Conservation (phyloP, 106 monocot genomes). For the Apostasia shenzhenica region DNA sequence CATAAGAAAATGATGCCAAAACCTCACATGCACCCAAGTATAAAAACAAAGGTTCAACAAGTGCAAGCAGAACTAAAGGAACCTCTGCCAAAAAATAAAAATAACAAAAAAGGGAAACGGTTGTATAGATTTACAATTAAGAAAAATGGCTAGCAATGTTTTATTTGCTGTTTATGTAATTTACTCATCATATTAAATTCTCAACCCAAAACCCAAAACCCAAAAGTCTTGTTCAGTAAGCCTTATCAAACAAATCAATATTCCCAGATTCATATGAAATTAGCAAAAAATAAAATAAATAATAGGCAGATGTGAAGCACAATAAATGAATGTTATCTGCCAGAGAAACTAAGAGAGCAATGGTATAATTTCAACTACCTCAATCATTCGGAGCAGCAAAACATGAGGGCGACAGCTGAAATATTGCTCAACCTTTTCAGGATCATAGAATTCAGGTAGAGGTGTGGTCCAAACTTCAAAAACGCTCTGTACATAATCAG, state of each 20-base stretch:
- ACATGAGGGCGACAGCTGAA: slow-evolving; percentile 81
- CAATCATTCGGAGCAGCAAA: slow-evolving; percentile 42
- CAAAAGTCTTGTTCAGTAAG: too few species aligned
- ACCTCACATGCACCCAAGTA: slow-evolving; percentile 34
- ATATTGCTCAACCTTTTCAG: slow-evolving; percentile 45
- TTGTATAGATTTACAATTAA: too few species aligned
- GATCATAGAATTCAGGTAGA: slow-evolving; percentile 70
- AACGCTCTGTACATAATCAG: slow-evolving; percentile 24
- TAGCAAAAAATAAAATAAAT: not conserved
- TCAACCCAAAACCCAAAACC: too few species aligned
- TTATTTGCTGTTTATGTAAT: not conserved
- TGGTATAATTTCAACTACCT: slow-evolving; percentile 39
- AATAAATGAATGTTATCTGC: not conserved
- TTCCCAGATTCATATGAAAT: too few species aligned
- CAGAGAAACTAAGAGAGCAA: not conserved
- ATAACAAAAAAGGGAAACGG: too few species aligned
- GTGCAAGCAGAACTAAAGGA: not conserved
- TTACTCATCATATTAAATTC: too few species aligned
- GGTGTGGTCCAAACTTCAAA: slow-evolving; percentile 46
- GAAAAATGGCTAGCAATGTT: too few species aligned
- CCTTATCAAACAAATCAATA: too few species aligned
- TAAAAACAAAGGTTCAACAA: not conserved
- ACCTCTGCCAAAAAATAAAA: not conserved
- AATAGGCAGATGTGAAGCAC: not conserved
- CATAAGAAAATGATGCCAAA: slow-evolving; percentile 45